phyloP scores from a whole-genome alignment of 2,329 filamentous ascomycete species.

The Lasiodiplodia theobromae region DNA sequence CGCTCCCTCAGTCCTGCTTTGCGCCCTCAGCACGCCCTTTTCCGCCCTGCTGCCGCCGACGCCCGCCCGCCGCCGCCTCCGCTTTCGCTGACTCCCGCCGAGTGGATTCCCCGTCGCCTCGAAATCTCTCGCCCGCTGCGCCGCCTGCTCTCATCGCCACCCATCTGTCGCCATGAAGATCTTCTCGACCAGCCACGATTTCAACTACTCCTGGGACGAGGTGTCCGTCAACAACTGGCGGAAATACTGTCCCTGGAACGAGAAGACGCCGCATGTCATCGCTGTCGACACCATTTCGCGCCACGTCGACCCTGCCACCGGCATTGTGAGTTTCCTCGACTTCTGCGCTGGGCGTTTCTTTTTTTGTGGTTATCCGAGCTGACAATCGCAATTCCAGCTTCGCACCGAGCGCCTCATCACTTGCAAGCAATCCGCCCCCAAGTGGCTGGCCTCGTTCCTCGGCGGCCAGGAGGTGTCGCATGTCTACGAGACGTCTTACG shows the following conservation, averaged over 20 bases:
- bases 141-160: conserved; percentile 33
- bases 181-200: conserved; percentile 88
- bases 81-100: conserved; percentile 23
- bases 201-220: conserved; percentile 98
- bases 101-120: conserved; percentile 11
- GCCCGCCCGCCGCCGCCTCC: conserved; percentile 2
- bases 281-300: conserved; percentile 93
- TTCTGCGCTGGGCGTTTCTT: neutral
- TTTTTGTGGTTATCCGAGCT: conserved; percentile 12
- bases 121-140: conserved; percentile 30
- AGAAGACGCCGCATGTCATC: conserved; percentile 95
- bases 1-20: conserved; percentile 8
- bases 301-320: conserved; percentile 66
- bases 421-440: conserved; percentile 71
- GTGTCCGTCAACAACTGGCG: conserved; percentile 98
- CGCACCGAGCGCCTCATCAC: conserved; percentile 74
- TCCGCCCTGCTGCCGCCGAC: neutral
- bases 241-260: conserved; percentile 99
- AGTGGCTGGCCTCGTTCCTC: conserved; percentile 82
- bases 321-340: conserved; percentile 63
- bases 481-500: conserved; percentile 95
- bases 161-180: conserved; percentile 75
- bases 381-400: conserved; percentile 53
- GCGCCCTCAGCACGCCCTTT: neutral
- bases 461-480: conserved; percentile 82